These are phyloP conservation scores for Brassica napus DNA, from an alignment of 345 rosid genomes.

Conservation along the genomic window DNA sequence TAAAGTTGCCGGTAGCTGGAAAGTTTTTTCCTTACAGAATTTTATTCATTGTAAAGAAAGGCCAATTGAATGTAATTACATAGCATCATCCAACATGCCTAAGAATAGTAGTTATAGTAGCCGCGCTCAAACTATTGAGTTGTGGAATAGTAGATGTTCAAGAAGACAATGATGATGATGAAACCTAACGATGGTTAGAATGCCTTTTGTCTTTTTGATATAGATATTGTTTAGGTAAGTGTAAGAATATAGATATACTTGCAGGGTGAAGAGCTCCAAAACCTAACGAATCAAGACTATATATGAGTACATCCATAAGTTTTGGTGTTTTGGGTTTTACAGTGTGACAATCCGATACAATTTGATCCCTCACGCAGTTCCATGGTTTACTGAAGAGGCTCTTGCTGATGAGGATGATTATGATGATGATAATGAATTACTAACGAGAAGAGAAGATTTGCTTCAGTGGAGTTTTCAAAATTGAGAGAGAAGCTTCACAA, in stretches of 20 bases:
- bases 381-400: conserved; percentile 66
- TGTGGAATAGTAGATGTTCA: conserved; percentile 28
- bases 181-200: neutral
- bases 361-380: conserved; percentile 86
- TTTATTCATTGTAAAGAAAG: neutral
- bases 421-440: conserved; percentile 38
- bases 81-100: conserved; percentile 39
- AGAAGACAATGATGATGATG: conserved; percentile 29
- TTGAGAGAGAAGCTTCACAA: conserved; percentile 6
- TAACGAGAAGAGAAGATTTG: conserved; percentile 45
- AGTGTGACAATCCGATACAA: conserved; percentile 84
- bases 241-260: neutral
- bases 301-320: conserved; percentile 24
- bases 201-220: neutral
- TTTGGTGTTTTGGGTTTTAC: neutral
- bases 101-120: conserved; percentile 18
- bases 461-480: conserved; percentile 16
- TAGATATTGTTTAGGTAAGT: conserved; percentile 1
- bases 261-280: conserved; percentile 73
- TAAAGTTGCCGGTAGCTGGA: neutral
- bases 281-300: conserved; percentile 88
- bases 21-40: neutral
- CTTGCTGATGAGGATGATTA: too few species aligned
- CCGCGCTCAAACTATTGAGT: conserved; percentile 15
- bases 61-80: neutral